Evolutionary conservation across 805 yeast genomes (phyloP), one percentile per base, ranked within the genome.

Genomic region (Metschnikowia rubicola): DNA sequence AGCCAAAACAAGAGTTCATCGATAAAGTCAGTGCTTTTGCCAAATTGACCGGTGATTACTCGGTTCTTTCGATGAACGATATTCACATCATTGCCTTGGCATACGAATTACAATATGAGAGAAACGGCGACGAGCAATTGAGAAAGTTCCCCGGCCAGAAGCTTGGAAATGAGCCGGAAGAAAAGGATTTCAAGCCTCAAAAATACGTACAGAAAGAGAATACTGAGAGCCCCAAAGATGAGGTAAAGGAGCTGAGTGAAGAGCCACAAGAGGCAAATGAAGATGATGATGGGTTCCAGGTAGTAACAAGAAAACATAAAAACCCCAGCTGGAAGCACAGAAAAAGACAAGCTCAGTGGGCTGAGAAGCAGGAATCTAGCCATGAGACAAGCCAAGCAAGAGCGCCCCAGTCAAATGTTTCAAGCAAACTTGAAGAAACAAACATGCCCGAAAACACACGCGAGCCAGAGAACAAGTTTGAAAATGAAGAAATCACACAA

Each of bases 1-100:
- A 91, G 56, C 99, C 99, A 3, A 79, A 74, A 46, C 70, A 79
- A 6, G 81, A 68, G 32, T 77, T 77, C 33, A 77, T 92, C 34
- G 79, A 79, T 50, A 78, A 76, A 50, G 96, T 90, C 9, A 70
- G 78, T 6, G 81, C 77, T 4, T 92, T 94, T 68, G 84, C 98
- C 10, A 84, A 79, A 59, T 70, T 86, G 41, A 91, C 98, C 1
- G 99, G 99, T 63, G 99, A 94, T 71, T 86, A 74, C 54, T 71
- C 86, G 4, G 99, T 92, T 4, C 75, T 94, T 47, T 88, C 96
- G 55, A 79, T 83, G 34, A 91, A 95, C 54, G 99, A 94, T 84
- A 71, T 94, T 33, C 97, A 91, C 61, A 85, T 94, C 47, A 75
- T 95, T 50, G 98, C 99, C 0, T 74, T 94, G 56, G 81, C 96